Evolutionary conservation across 345 rosid genomes (phyloP), one percentile per base, ranked within the genome.

Genomic region (Pistacia vera): DNA sequence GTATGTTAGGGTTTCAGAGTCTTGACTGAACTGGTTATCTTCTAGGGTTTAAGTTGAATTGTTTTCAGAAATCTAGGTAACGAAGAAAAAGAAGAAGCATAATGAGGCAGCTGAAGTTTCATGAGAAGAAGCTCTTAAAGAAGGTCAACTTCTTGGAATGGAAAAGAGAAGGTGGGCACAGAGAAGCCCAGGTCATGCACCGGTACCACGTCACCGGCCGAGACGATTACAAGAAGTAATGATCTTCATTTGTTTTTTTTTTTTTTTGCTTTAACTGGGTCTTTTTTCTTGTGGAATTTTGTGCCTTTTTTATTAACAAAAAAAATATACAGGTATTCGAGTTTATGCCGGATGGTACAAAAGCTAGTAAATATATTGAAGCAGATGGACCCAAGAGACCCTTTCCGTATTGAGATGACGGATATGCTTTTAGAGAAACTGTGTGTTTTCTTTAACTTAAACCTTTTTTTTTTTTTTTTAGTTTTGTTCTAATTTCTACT

Each of bases 151-250:
- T 96, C 79, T 86, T 93, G 80, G 89, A 81, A 78, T 92, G 99
- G 97, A 92, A 91, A 83, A 85, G 97, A 76, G 99, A 93, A 78
- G 83, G 75, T 55, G 88, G 88, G 66, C 98, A 93, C 82, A 78
- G 98, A 38, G 99, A 93, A 68, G 80, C 83, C 67, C 78, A 70
- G 64, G 82, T 93, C 56, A 88, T 85, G 88, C 88, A 79, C 0
- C 93, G 97, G 13, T 92, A 84, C 85, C 98, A 82, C 70, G 81
- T 96, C 56, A 89, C 83, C 3, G 88, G 84, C 18, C 92, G 98
- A 20, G 99, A 96, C 70, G 99, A 93, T 85, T 93, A 93, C 89
- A 96, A 96, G 84, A 93, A 93, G 98, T 41, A 41, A 41, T 41
- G 46, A 41, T 41, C 8, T 41, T 41, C 46, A 20, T 49, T 13